A percentile compares a stretch with the other conserved stretches of the same genome.
These are phyloP conservation scores for Linderniella brevidens DNA, from an alignment of 257 asterid species.

Conservation along the genomic window DNA sequence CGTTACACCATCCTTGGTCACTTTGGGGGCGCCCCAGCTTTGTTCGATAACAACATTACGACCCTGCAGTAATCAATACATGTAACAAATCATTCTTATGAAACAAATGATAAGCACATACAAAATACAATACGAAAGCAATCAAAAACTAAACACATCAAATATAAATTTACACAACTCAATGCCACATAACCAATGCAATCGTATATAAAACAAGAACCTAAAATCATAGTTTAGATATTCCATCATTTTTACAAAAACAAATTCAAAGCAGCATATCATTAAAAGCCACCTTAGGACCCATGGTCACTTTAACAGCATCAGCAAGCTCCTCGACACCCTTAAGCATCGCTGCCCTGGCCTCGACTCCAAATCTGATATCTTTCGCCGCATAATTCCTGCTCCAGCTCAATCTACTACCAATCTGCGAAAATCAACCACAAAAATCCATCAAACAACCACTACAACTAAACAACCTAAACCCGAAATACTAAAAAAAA, in stretches of 20 bases:
- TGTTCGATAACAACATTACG: slow-evolving; percentile 92
- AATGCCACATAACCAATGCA: no score
- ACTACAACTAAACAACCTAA: no score
- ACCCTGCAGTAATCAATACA: slow-evolving; percentile 36
- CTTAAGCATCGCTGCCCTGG: slow-evolving; percentile 78
- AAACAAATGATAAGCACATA: not conserved
- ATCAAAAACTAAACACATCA: no score
- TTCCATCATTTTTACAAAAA: no score
- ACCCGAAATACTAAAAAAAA: no score
- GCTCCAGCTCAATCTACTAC: slow-evolving; percentile 43
- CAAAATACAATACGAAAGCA: no score
- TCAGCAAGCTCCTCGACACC: slow-evolving; percentile 96
- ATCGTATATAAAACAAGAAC: no score
- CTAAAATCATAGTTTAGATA: no score
- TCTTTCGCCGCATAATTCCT: slow-evolving; percentile 91
- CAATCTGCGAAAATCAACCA: slow-evolving; percentile 28
- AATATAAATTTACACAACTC: no score
- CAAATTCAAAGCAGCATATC: not conserved
- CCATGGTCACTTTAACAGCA: slow-evolving; percentile 91
- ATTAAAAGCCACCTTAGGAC: slow-evolving; percentile 54
- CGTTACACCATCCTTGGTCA: slow-evolving; percentile 96
- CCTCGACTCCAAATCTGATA: slow-evolving; percentile 78
- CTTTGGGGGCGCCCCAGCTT: slow-evolving; percentile 99
- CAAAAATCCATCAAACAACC: slow-evolving; percentile 7
- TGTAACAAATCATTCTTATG: not conserved